Evolutionary conservation across 2,329 filamentous ascomycete species (phyloP).

Genomic region (Fusarium pilosicola): DNA sequence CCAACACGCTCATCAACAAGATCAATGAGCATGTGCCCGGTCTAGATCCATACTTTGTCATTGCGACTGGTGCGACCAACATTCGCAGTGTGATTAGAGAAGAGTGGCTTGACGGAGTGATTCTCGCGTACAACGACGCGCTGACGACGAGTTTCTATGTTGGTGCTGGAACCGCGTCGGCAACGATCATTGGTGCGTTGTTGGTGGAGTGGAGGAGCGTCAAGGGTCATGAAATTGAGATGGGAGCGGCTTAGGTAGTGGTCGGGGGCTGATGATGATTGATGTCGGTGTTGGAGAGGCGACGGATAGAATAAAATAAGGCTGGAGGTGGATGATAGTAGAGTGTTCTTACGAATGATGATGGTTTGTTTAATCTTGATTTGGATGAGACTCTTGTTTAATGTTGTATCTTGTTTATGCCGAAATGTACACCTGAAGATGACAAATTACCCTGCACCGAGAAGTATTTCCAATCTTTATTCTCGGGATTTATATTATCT

Average conservation of each 20-base stretch:
- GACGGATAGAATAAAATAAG: background rate
- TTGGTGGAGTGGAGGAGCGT: conserved; percentile 66
- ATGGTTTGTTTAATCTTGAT: background rate
- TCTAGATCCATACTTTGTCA: conserved; percentile 47
- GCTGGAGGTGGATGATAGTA: background rate
- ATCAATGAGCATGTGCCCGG: conserved; percentile 50
- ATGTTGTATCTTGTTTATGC: background rate
- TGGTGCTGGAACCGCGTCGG: conserved; percentile 55
- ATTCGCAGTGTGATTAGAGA: conserved; percentile 45
- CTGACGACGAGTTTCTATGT: conserved; percentile 56
- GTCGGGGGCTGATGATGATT: background rate
- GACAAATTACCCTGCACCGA: background rate
- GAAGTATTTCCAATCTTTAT: background rate
- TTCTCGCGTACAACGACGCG: conserved; percentile 57
- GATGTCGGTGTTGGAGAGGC: background rate
- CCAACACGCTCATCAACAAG: conserved; percentile 55
- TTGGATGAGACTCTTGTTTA: background rate
- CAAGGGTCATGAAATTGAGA: conserved; percentile 61
- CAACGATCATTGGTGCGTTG: conserved; percentile 55
- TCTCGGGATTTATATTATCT: fast-evolving
- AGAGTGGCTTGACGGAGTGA: conserved; percentile 48
- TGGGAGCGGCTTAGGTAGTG: conserved; percentile 38
- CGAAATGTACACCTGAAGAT: background rate
- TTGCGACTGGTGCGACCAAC: conserved; percentile 51
- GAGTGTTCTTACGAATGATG: background rate